Conservation (phyloP, 2,329 filamentous ascomycete genomes). For the Aureobasidium sp. region DNA sequence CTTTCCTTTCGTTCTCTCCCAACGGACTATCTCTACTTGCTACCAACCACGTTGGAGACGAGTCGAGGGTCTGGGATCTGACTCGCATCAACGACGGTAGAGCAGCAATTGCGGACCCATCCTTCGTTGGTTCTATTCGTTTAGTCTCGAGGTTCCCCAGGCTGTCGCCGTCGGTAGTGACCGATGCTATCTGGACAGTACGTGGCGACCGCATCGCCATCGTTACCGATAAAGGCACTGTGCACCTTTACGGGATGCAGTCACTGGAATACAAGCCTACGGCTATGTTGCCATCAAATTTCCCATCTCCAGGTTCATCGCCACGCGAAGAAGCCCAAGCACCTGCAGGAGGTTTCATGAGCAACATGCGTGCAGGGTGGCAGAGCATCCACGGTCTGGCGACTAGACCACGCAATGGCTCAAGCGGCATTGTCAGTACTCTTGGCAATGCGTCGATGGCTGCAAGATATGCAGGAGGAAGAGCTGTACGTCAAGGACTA, state of each 20-base stretch:
- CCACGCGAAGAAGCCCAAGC: constrained; percentile 11
- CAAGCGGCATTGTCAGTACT: constrained; percentile 23
- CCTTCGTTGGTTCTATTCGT: constrained; percentile 31
- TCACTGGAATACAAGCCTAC: constrained; percentile 1
- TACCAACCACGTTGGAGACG: constrained; percentile 74
- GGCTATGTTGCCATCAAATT: not conserved
- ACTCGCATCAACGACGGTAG: constrained; percentile 47
- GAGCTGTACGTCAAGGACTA: constrained; percentile 64
- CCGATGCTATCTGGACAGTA: constrained; percentile 84
- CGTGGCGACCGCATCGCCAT: constrained; percentile 77
- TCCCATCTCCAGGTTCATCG: constrained; percentile 14
- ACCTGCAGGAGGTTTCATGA: constrained; percentile 13
- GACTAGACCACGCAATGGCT: constrained; percentile 41
- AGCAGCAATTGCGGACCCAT: constrained; percentile 9
- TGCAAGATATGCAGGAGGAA: constrained; percentile 54
- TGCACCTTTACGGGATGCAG: constrained; percentile 63
- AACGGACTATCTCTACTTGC: constrained; percentile 67
- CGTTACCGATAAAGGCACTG: constrained; percentile 88
- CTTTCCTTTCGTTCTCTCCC: constrained; percentile 70
- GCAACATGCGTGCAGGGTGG: constrained; percentile 13
- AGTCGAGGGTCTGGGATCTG: constrained; percentile 74
- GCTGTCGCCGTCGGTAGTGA: constrained; percentile 82
- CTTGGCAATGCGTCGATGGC: constrained; percentile 32
- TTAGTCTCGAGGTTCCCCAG: constrained; percentile 75
- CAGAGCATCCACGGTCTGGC: constrained; percentile 50